These are phyloP conservation scores for Tillandsia leiboldiana DNA, from an alignment of 176 grass and related monocot species.

Conservation along the genomic window DNA sequence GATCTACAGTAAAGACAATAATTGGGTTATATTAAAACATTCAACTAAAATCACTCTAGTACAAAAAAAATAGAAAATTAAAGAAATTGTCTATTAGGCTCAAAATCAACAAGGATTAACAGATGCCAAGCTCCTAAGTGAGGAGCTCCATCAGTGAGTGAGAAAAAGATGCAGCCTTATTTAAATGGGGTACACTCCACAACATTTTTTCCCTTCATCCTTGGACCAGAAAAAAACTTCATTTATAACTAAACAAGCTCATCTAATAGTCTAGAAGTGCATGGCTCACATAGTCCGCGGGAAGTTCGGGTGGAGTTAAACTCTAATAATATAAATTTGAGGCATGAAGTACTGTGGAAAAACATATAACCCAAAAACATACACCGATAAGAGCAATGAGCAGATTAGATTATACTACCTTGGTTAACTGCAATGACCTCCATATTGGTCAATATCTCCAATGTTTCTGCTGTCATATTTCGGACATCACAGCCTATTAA, in stretches of 20 bases:
- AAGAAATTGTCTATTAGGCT: not conserved
- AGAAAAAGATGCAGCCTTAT: too few relatives aligned
- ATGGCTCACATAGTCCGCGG: too few relatives aligned
- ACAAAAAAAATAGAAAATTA: not conserved
- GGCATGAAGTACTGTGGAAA: not conserved
- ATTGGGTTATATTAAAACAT: not conserved
- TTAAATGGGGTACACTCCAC: too few relatives aligned
- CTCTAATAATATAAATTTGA: not conserved
- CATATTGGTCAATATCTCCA: constrained; percentile 76
- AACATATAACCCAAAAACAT: not conserved
- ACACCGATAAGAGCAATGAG: not conserved
- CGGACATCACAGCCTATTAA: constrained; percentile 95
- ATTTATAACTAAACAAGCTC: too few relatives aligned
- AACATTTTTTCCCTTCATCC: too few relatives aligned
- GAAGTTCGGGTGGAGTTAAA: too few relatives aligned
- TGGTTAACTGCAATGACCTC: constrained; percentile 91
- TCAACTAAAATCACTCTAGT: not conserved
- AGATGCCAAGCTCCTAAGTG: too few relatives aligned
- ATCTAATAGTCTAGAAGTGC: too few relatives aligned
- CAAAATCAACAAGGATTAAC: too few relatives aligned
- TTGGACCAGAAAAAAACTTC: too few relatives aligned
- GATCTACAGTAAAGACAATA: constrained; percentile 47
- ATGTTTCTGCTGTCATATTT: constrained; percentile 79
- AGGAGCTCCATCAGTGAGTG: too few relatives aligned
- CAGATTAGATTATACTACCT: constrained; percentile 38